Evolutionary conservation across 352 stramenopile species (phyloP), one percentile per base, ranked within the genome.

Genomic region (Globisporangium abappressorium): DNA sequence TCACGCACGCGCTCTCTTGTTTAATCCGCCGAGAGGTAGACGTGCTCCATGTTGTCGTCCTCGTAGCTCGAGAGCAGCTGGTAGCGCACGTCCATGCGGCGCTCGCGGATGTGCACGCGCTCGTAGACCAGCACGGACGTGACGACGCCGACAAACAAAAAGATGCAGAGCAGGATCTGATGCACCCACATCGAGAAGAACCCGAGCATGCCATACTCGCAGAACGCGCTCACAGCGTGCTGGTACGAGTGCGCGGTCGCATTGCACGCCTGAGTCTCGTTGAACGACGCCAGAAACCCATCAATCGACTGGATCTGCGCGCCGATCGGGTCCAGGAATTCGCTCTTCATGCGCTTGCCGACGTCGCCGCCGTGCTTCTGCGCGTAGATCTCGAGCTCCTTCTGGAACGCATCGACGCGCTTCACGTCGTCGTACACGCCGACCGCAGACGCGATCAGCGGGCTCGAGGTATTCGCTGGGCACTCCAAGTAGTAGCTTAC

Each of bases 111-210:
- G 66, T 92, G 79, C 51, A 93, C 82, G 61, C 83, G 80, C 73
- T 94, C 80, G 74, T 92, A 94, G 15, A 93, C 83, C 34, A 92
- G 72, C 61, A 93, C 85, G 14, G 82, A 82, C 46, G 84, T 79
- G 49, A 93, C 63, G 56, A 93, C 78, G 69, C 80, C 82, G 57
- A 91, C 78, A 66, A 93, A 92, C 3, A 94, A 71, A 36, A 91
- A 77, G n/a, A 90, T 58, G 59, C 87, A 94, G 12, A 94, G 66
- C 61, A 92, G 62, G 41, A 94, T 83, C 77, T 94, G 87, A 65
- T 94, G 87, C 57, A 91, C 79, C 87, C 87, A 94, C 83, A 94
- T 90, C 15, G 84, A 91, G 62, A 92, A 91, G 67, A 94, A 88
- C 26, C 87, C 87, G 49, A 93, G 73, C 68, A 94, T 90, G 58